phyloP scores from a whole-genome alignment of 2,329 filamentous ascomycete genomes.

The Arthrobotrys sinensis region DNA sequence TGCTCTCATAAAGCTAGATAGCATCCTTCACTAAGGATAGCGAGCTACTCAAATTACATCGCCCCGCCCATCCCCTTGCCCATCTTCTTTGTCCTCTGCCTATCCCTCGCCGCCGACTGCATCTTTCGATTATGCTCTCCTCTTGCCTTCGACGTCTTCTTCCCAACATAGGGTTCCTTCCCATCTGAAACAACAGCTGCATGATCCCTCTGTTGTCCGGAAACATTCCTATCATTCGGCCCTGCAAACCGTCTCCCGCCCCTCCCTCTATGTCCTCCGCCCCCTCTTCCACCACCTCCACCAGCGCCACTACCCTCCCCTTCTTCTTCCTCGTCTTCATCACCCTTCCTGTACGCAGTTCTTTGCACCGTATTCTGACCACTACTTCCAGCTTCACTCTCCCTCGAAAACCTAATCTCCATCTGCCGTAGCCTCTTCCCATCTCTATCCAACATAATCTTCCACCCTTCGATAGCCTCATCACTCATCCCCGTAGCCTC shows the following conservation, averaged over 20 bases:
- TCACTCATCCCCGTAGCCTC: slow-evolving; percentile 90
- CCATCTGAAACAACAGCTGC: slow-evolving; percentile 36
- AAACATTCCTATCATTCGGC: slow-evolving; percentile 51
- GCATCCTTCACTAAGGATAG: neutral
- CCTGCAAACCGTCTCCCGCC: slow-evolving; percentile 19
- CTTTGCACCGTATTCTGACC: slow-evolving; percentile 13
- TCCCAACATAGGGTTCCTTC: slow-evolving; percentile 35
- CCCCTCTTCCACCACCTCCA: neutral
- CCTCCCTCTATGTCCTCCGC: neutral
- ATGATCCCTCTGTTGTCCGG: slow-evolving; percentile 44
- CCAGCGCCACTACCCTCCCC: neutral
- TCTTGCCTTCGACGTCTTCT: slow-evolving; percentile 57
- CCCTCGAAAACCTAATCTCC: slow-evolving; percentile 48
- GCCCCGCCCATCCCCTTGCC: slow-evolving; percentile 34
- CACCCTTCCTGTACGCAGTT: slow-evolving; percentile 47
- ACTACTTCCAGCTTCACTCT: neutral
- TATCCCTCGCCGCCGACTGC: slow-evolving; percentile 52
- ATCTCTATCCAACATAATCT: slow-evolving; percentile 64
- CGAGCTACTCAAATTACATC: neutral
- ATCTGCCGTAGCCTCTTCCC: slow-evolving; percentile 46
- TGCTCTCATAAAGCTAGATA: no score
- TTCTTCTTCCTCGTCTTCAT: slow-evolving; percentile 34
- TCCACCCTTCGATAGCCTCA: slow-evolving; percentile 94
- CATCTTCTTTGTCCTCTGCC: slow-evolving; percentile 57
- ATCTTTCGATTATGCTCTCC: slow-evolving; percentile 55